Conservation (phyloP, 163 green algal genomes). For the Scenedesmus sp. region DNA sequence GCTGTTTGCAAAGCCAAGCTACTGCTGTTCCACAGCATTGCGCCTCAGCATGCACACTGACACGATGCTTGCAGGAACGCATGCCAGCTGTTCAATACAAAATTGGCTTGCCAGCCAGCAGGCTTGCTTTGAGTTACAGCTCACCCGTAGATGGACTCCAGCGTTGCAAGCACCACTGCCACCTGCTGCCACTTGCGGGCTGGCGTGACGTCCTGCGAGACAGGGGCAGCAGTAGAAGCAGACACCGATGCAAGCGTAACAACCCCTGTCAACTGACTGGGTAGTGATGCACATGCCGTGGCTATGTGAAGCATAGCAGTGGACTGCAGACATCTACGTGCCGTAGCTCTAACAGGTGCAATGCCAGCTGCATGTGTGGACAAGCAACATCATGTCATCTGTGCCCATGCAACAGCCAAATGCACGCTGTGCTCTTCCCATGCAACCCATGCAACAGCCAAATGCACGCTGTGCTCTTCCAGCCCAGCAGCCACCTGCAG, state of each 20-base stretch:
- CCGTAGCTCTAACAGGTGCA: background rate
- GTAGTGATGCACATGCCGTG: background rate
- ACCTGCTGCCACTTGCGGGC: background rate
- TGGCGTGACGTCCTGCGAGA: constrained; percentile 25
- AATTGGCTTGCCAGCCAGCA: background rate
- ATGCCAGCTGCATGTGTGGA: background rate
- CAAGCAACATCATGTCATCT: too few relatives aligned
- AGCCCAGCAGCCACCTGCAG: background rate
- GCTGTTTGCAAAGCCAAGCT: background rate
- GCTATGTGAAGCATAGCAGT: background rate
- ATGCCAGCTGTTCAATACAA: background rate
- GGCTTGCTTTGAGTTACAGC: too few relatives aligned
- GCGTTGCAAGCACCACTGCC: constrained; percentile 33
- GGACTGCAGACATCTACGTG: background rate
- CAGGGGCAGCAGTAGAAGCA: background rate
- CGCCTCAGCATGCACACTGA: background rate
- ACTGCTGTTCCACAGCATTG: too few relatives aligned
- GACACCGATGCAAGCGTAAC: background rate
- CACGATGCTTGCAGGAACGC: background rate
- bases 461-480: too few relatives aligned
- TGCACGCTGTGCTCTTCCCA: too few relatives aligned
- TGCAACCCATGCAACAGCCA: too few relatives aligned
- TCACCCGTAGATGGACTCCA: constrained; percentile 47
- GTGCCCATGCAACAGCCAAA: too few relatives aligned
- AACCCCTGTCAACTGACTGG: too few relatives aligned